These are phyloP conservation scores for Pythium apleroticum DNA, from an alignment of 352 stramenopile species.

Conservation along the genomic window DNA sequence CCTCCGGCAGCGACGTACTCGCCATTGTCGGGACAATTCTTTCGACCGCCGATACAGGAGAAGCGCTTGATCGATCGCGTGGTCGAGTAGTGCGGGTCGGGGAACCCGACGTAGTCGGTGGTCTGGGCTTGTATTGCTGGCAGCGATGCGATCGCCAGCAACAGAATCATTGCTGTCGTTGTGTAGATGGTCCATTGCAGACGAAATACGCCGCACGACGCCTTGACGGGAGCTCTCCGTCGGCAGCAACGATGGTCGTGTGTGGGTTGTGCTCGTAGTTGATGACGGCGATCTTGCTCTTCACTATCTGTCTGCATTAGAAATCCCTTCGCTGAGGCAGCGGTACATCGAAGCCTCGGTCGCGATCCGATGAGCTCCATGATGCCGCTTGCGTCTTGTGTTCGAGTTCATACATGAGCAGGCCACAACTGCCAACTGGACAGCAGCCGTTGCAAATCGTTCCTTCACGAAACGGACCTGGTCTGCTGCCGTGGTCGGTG, in stretches of 20 bases:
- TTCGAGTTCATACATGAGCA: background rate
- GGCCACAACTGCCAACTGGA: background rate
- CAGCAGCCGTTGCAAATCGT: constrained; percentile 3
- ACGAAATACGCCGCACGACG: background rate
- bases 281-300: background rate
- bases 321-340: background rate
- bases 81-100: constrained; percentile 62
- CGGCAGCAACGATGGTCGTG: background rate
- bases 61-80: constrained; percentile 56
- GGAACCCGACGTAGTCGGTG: constrained; percentile 53
- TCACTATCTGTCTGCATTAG: background rate
- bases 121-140: constrained; percentile 38
- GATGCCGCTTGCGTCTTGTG: background rate
- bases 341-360: background rate
- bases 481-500: background rate
- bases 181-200: background rate
- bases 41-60: constrained; percentile 62
- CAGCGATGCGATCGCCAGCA: background rate
- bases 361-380: background rate
- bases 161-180: background rate
- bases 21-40: constrained; percentile 69
- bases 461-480: constrained; percentile 1
- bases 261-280: background rate
- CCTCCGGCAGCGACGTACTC: constrained; percentile 78
- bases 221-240: background rate